These are phyloP conservation scores for Neopestalotiopsis rosae DNA, from an alignment of 2,329 filamentous ascomycete genomes.

Conservation along the genomic window DNA sequence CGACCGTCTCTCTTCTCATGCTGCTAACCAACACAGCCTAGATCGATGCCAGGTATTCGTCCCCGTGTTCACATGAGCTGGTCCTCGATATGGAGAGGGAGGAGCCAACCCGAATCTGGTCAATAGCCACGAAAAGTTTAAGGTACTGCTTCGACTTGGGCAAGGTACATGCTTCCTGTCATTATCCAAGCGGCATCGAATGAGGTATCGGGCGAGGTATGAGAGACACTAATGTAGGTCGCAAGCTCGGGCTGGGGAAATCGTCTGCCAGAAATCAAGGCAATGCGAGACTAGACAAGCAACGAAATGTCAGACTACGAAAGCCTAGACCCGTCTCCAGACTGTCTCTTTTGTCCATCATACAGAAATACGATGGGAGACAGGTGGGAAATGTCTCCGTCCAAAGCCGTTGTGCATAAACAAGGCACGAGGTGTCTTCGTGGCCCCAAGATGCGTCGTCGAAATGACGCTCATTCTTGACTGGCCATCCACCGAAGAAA, in stretches of 20 bases:
- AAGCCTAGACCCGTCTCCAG: not conserved
- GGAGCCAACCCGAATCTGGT: too few relatives aligned
- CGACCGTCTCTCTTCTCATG: too few relatives aligned
- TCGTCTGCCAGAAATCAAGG: not conserved
- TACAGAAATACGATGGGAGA: not conserved
- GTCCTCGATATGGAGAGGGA: too few relatives aligned
- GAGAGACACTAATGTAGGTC: not conserved
- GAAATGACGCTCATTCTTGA: conserved; percentile 2
- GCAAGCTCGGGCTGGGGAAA: not conserved
- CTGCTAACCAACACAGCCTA: too few relatives aligned
- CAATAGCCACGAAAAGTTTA: not conserved
- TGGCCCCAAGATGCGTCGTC: not conserved
- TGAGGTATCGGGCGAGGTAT: not conserved
- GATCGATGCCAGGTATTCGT: too few relatives aligned
- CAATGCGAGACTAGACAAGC: not conserved
- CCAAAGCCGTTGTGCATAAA: not conserved
- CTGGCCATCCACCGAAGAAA: not conserved
- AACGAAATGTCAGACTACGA: not conserved
- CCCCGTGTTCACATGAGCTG: too few relatives aligned
- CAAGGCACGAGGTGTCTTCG: not conserved
- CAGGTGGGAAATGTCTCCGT: not conserved
- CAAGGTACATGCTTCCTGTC: not conserved
- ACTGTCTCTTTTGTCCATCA: not conserved
- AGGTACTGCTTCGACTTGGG: not conserved
- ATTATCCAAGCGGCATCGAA: not conserved